These are phyloP conservation scores for Strigomonas culicis DNA, from an alignment of 208 protist species.

Conservation along the genomic window DNA sequence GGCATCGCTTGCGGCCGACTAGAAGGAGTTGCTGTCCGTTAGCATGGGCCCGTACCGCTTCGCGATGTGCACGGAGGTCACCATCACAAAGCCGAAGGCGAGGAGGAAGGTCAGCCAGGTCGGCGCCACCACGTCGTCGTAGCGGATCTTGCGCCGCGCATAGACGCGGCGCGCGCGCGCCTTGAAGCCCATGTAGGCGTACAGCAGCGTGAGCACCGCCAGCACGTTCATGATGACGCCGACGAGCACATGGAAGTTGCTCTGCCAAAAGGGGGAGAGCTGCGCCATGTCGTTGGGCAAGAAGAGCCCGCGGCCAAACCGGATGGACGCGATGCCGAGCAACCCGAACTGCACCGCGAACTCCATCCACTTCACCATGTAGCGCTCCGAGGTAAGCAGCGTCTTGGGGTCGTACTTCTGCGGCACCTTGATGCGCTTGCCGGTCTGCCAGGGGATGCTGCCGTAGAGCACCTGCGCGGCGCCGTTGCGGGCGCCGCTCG, in stretches of 20 bases:
- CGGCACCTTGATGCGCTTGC: constrained; percentile 83
- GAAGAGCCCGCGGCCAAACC: constrained; percentile 67
- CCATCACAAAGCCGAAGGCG: constrained; percentile 33
- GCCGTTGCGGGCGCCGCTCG: constrained; percentile 35
- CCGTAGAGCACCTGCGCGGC: constrained; percentile 69
- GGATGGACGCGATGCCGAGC: constrained; percentile 66
- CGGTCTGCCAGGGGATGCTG: constrained; percentile 85
- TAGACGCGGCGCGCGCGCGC: constrained; percentile 76
- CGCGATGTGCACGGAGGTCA: constrained; percentile 48
- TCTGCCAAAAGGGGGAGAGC: constrained; percentile 51
- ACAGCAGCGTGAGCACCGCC: constrained; percentile 53
- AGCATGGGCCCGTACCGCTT: constrained; percentile 85
- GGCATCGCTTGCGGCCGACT: neutral
- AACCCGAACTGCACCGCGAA: constrained; percentile 69
- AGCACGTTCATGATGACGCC: constrained; percentile 49
- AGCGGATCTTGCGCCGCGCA: constrained; percentile 82
- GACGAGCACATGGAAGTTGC: constrained; percentile 62
- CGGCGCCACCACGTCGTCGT: constrained; percentile 64
- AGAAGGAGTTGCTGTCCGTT: constrained; percentile 66
- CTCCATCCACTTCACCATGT: constrained; percentile 86
- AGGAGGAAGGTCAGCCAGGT: constrained; percentile 69
- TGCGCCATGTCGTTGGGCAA: constrained; percentile 45
- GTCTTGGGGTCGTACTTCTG: constrained; percentile 92
- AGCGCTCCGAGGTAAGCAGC: constrained; percentile 82
- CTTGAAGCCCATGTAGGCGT: constrained; percentile 75